Evolutionary conservation across 768 basidiomycete species (phyloP), one percentile per base, ranked within the genome.

Genomic region (Lactarius tabidus): DNA sequence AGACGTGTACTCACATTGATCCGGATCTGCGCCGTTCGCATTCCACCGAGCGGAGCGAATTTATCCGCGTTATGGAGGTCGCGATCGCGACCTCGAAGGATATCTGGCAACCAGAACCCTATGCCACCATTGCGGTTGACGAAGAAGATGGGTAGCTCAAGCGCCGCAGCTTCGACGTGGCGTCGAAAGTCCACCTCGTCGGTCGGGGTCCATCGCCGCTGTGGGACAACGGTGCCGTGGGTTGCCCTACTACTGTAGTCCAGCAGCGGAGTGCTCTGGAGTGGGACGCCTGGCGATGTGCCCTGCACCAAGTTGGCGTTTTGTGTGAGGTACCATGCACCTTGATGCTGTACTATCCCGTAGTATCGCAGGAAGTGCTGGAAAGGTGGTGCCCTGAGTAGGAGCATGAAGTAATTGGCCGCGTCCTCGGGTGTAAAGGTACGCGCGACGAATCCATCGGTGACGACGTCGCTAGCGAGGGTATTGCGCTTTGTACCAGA

Each of bases 121-220:
- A 66, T 17, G 4, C 18, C 29, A 10, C 18, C 36, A 28, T 52
- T 29, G 23, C 59, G 52, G 35, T 39, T 43, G 7, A 67, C 35
- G 36, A 68, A 68, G n/a, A 68, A 68, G n/a, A 68, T 62, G 0
- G 67, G 67, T 52, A 67, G 17, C 1, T 68, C 36, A 9, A 57
- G 31, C 14, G 39, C 1, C 15, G 52, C 60, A 6, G 39, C 52
- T 1, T 45, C 38, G 23, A 31, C 20, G 39, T 66, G 60, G 20
- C 65, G 65, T 23, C 45, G 65, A 31, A 59, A 56, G 12, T 66
- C 65, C 5, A 45, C 26, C 9, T 55, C 26, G 17, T 52, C 35
- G 1, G 28, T 20, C 12, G 65, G 65, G 38, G 48, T 18, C 65
- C 65, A 62, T 5, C 60, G 51, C 28, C 26, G 3, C 33, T 66